Conservation (phyloP, 2,329 filamentous ascomycete species). For the Fusarium globosum region DNA sequence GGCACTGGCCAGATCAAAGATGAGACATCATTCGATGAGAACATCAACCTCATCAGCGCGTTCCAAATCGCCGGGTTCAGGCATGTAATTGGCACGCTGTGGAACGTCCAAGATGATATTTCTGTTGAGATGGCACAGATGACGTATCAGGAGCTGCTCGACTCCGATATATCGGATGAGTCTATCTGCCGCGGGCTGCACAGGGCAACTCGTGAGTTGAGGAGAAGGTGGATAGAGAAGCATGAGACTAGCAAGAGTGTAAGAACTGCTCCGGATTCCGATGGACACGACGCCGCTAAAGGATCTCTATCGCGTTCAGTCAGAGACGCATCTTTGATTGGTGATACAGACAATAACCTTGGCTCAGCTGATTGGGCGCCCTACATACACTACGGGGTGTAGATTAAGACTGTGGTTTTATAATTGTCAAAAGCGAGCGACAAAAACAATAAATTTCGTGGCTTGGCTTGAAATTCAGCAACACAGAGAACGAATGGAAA, state of each 20-base stretch:
- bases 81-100: background rate
- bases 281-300: background rate
- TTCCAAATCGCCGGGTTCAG: background rate
- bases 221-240: background rate
- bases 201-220: background rate
- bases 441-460: background rate
- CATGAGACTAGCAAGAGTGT: rapidly evolving
- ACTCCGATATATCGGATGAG: background rate
- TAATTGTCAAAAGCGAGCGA: rapidly evolving
- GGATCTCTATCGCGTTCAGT: background rate
- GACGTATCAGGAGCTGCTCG: background rate
- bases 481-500: background rate
- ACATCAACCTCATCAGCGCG: background rate
- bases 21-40: background rate
- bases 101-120: background rate
- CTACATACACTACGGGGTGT: background rate
- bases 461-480: background rate
- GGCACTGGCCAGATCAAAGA: background rate
- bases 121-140: background rate
- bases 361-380: background rate
- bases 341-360: rapidly evolving
- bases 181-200: background rate
- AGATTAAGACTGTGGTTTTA: background rate
- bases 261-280: too few relatives aligned
- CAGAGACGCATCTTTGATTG: background rate